Evolutionary conservation across 306 rosid genomes (phyloP), one percentile per base, ranked within the genome.

Genomic region (Hippophae rhamnoides): DNA sequence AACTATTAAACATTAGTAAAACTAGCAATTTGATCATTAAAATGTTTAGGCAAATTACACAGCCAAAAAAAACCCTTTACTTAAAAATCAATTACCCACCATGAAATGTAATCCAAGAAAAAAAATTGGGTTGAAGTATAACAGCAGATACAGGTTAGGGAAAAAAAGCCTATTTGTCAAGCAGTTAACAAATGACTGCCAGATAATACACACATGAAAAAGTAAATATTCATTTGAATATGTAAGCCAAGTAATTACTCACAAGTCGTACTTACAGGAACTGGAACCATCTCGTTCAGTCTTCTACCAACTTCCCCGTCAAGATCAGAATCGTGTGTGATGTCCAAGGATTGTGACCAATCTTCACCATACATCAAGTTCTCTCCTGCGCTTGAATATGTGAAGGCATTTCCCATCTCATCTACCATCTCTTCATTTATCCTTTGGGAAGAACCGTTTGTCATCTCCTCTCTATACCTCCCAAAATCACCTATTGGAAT

Each of bases 301-400:
- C 93, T 82, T 81, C 78, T 85, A 45, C 96, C 93, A 41, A 92
- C 93, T 85, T 92, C 99, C 46, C 96, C 87, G 54, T 92, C 99
- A 70, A 92, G 88, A 51, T 76, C 46, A 74, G 79, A 85, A 73
- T 85, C 96, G 13, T 85, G 88, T 43, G 80, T 74, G 70, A 92
- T 85, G 71, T 88, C 93, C 81, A 80, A 59, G 1, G 67, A 60
- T 61, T 57, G 65, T 69, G 68, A 78, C 53, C 66, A 51, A 18
- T 76, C 75, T 18, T 88, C 89, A 43, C 60, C 71, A 14, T 47
- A 13, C 51, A 43, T 42, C 9, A 73, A 69, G 57, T 69, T 52
- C 54, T 80, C 93, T 70, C 66, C 82, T 46, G 73, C 58, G 41
- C 56, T 63, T 69, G 70, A 74, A 56, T 72, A 75, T 6, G 82